Conservation (phyloP, 2,329 filamentous ascomycete species). For the Colletotrichum coccodes region DNA sequence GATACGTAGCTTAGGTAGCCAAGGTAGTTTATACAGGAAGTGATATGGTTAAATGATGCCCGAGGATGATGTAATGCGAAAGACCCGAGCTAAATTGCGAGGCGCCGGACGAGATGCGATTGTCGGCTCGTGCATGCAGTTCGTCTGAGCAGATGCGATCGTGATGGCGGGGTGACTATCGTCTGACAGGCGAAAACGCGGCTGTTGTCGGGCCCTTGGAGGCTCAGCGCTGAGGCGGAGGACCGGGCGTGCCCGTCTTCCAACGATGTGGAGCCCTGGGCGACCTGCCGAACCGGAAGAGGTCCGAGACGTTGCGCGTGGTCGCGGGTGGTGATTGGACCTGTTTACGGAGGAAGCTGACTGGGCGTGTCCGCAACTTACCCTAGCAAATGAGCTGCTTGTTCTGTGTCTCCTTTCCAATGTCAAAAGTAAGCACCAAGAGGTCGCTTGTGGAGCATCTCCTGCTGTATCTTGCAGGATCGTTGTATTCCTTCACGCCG, state of each 20-base stretch:
- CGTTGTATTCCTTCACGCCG: neutral
- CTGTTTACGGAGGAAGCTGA: neutral
- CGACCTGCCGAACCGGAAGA: neutral
- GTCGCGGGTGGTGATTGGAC: neutral
- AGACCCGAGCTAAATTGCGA: too few species aligned
- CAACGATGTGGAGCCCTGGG: neutral
- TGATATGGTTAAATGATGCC: too few species aligned
- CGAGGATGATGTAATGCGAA: too few species aligned
- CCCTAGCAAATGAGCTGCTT: neutral
- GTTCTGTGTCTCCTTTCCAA: neutral
- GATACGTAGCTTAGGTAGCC: too few species aligned
- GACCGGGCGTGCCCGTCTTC: neutral
- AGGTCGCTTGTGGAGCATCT: neutral
- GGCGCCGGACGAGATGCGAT: too few species aligned
- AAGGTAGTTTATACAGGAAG: too few species aligned
- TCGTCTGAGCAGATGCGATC: neutral
- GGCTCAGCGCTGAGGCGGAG: conserved; percentile 2
- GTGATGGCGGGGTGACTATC: neutral
- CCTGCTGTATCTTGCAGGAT: neutral
- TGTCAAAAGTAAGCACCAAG: conserved; percentile 12
- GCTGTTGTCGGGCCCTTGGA: neutral
- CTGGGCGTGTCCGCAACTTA: neutral
- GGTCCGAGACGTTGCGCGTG: neutral
- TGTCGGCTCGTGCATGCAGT: too few species aligned
- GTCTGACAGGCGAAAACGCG: neutral